These are phyloP conservation scores for Macadamia integrifolia DNA, from an alignment of 164 flowering plant genomes.

Conservation along the genomic window DNA sequence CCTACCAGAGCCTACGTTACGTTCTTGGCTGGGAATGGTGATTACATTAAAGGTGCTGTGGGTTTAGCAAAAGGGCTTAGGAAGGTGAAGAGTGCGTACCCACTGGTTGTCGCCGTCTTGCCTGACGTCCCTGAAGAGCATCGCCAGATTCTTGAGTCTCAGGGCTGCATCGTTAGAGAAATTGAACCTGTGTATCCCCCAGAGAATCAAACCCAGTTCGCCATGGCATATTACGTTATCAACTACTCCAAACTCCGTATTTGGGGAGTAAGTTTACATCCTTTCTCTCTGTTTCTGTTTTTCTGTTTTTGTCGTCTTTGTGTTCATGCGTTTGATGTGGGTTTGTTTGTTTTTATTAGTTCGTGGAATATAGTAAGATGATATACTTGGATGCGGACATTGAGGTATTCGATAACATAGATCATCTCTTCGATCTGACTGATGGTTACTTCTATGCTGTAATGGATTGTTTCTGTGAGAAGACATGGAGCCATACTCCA, in stretches of 20 bases:
- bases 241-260: background rate
- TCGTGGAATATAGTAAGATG: background rate
- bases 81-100: background rate
- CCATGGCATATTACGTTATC: background rate
- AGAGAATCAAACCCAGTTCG: background rate
- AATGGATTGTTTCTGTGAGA: background rate
- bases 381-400: background rate
- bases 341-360: background rate
- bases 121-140: background rate
- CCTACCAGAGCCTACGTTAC: background rate
- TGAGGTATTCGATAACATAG: background rate
- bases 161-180: background rate
- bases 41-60: background rate
- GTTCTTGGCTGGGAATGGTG: background rate
- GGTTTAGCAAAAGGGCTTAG: background rate
- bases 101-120: background rate
- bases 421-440: background rate
- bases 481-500: background rate
- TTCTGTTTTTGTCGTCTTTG: too few species aligned
- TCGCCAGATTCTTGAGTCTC: background rate
- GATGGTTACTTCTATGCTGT: background rate
- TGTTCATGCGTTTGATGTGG: too few species aligned
- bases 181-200: background rate
- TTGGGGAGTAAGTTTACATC: background rate
- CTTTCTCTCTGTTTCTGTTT: background rate